Base-by-base conservation (phyloP, 139 green algal genomes). In the Tetraselmis chui region DNA sequence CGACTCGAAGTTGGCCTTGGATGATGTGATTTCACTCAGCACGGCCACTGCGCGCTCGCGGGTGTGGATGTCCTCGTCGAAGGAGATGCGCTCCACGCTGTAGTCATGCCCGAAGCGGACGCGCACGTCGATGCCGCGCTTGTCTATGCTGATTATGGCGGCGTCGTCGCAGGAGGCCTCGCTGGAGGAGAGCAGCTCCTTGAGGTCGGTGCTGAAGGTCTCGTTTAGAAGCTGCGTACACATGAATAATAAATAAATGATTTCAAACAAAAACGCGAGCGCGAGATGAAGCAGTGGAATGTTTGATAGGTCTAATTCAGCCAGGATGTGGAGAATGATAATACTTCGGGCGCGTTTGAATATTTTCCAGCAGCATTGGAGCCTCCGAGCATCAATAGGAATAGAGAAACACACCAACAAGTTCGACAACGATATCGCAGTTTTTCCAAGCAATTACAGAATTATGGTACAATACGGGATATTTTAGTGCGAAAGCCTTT, bases 121-220 rank as follows among this genome's bases (percentile, higher is more conserved):
- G 18, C 95, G 90, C 31, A 98, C 89, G 81, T 99, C 96, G 1
- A 94, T 91, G 0, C 96, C 96, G 0, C 87, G 80, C 0, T 89
- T 89, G 84, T 99, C 96, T 28, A 99, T 97, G 30, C 90, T 95
- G 59, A 99, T 99, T 84, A 99, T 92, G 2, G 88, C 81, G 1
- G 93, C 91, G 81, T 98, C 93, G 30, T 93, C 92, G 23, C 83
- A 81, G n/a, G 27, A 25, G 26, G 27, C 22, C 25, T 77, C 27
- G 1, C n/a, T 30, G n/a, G 75, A 45, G 29, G 83, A 58, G 76
- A 97, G 77, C 79, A 92, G 59, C 24, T 89, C 75, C 24, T 87
- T 85, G 85, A 98, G 80, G 1, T 88, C 79, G 1, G 83, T 82
- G 1, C 84, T 80, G 80, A 90, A 94, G 25, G 74, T 81, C 29